Conservation (phyloP, 2,329 filamentous ascomycete species). For the Phaeosphaeriaceae sp. region DNA sequence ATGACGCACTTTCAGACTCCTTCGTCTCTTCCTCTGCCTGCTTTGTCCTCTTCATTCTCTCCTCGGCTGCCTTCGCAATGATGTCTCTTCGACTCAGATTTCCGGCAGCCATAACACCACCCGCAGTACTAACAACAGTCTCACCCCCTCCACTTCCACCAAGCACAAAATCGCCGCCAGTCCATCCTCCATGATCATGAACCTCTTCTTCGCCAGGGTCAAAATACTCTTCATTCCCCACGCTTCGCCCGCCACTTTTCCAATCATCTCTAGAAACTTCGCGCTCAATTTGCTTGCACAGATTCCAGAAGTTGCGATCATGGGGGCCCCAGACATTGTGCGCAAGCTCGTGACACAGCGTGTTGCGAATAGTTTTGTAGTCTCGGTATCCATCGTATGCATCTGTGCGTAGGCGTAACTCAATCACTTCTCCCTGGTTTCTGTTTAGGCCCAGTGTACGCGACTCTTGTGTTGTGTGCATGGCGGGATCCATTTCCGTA, state of each 20-base stretch:
- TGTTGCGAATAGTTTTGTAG: slow-evolving; percentile 89
- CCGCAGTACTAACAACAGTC: slow-evolving; percentile 41
- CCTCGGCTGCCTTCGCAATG: slow-evolving; percentile 75
- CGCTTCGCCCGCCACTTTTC: slow-evolving; percentile 66
- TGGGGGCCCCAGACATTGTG: slow-evolving; percentile 90
- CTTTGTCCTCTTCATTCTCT: slow-evolving; percentile 62
- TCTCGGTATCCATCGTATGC: slow-evolving; percentile 92
- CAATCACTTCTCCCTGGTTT: slow-evolving; percentile 87
- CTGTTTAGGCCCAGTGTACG: slow-evolving; percentile 85
- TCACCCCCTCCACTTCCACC: slow-evolving; percentile 40
- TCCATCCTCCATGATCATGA: slow-evolving; percentile 53
- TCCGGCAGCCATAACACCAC: slow-evolving; percentile 37
- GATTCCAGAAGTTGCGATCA: slow-evolving; percentile 85
- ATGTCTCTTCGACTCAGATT: slow-evolving; percentile 74
- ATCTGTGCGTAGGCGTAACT: slow-evolving; percentile 89
- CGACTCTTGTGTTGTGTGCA: slow-evolving; percentile 82
- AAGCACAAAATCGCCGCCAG: slow-evolving; percentile 49
- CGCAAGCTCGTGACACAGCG: slow-evolving; percentile 91
- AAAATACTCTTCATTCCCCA: slow-evolving; percentile 43
- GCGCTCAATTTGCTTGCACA: slow-evolving; percentile 84
- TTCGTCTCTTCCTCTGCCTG: slow-evolving; percentile 49
- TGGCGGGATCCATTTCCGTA: slow-evolving; percentile 92
- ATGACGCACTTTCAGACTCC: slow-evolving; percentile 13
- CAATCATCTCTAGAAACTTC: slow-evolving; percentile 85
- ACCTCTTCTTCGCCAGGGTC: slow-evolving; percentile 39